phyloP scores from a whole-genome alignment of 2,329 filamentous ascomycete genomes.

The Neofusicoccum laricinum region DNA sequence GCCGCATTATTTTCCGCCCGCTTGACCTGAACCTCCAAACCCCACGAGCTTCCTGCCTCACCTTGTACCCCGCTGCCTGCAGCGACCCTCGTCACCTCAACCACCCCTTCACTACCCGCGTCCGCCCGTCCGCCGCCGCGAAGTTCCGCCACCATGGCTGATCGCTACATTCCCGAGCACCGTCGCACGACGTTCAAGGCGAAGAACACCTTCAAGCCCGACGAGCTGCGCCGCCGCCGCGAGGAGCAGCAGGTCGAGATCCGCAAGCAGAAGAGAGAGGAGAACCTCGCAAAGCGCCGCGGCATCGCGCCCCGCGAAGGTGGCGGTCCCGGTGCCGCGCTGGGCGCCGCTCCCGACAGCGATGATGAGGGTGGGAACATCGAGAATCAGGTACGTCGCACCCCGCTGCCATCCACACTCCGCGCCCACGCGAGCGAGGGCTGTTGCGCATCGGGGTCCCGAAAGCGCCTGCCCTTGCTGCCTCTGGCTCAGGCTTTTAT shows the following conservation, averaged over 20 bases:
- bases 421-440: not conserved
- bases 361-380: conserved; percentile 95
- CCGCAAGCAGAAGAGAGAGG: conserved; percentile 95
- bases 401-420: not conserved
- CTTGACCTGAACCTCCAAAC: conserved; percentile 15
- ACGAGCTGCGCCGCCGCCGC: conserved; percentile 95
- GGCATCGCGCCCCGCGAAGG: conserved; percentile 81
- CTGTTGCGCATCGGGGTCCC: not conserved
- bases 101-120: not conserved
- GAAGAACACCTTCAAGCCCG: conserved; percentile 98
- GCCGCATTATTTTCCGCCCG: conserved; percentile 18
- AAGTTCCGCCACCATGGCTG: conserved; percentile 69
- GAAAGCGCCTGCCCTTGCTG: not conserved
- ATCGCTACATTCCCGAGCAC: conserved; percentile 99
- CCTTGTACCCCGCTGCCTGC: conserved; percentile 9
- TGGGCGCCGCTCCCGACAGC: conserved; percentile 89
- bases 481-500: conserved; percentile 14
- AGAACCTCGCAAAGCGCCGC: conserved; percentile 97
- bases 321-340: conserved; percentile 69
- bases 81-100: not conserved
- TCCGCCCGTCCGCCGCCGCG: not conserved
- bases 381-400: conserved; percentile 81
- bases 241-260: conserved; percentile 99
- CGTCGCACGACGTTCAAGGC: conserved; percentile 99
- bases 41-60: conserved; percentile 14